Evolutionary conservation across 331 rosid species (phyloP), one percentile per base, ranked within the genome.

Genomic region (Spiraea crenata): DNA sequence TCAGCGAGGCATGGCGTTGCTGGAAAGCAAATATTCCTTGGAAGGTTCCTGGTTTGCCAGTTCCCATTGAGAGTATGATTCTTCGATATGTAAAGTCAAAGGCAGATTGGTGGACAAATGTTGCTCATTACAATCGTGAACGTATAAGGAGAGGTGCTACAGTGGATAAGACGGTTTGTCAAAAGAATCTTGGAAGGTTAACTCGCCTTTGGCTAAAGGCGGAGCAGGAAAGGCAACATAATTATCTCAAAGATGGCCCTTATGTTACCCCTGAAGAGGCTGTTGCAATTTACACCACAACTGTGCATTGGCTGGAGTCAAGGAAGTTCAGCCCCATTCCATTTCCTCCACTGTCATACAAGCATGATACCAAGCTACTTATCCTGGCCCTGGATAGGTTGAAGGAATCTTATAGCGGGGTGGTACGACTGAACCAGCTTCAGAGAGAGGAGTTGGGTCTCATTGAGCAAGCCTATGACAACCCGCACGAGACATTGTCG

Each of bases 101-200:
- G 87, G 99, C 99, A 40, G 99, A 95, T 67, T 95, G 99, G 99
- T 95, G 99, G 99, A 95, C 99, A 25, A 95, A 95, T 82, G 99
- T 95, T 78, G 97, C 99, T 65, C 99, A 95, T 66, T 95, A 95
- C 45, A 95, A 95, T 58, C 97, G 97, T 44, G 99, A 95, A 69
- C 97, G 99, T 78, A 95, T 95, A 47, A 89, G 96, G 85, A 91
- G 99, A 83, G 99, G 99, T 69, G 99, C 99, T 6, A 95, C 99
- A 7, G 99, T 95, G 41, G 99, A 95, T 77, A 95, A 95, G 82
- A 95, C 99, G 2, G 99, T 95, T 42, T 95, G 99, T 67, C 89
- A 96, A 5, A 95, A 95, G 85, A 95, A 95, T 85, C 99, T 91
- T 59, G 99, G 99, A 71, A 89, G 99, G 77, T 73, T 95, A 81